Evolutionary conservation across 2,329 filamentous ascomycete genomes (phyloP).

Genomic region (Cladophialophora chaetospira): DNA sequence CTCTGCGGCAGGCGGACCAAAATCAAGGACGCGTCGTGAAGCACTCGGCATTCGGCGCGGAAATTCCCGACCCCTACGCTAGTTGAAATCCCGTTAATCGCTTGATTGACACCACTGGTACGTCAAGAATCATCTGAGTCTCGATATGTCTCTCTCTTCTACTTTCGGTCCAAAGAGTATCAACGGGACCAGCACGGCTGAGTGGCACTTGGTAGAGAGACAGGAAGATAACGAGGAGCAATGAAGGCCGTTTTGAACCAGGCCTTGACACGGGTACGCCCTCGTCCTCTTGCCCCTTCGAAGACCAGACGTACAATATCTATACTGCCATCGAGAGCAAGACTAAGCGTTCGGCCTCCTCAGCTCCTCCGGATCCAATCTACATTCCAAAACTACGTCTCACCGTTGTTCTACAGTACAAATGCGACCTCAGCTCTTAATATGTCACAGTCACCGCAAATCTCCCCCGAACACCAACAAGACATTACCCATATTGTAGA

Average conservation of each 20-base stretch:
- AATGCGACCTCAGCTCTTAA: background rate
- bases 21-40: no score
- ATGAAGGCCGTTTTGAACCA: constrained; percentile 17
- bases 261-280: constrained; percentile 23
- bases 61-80: no score
- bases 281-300: background rate
- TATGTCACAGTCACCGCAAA: constrained; percentile 1
- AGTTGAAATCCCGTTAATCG: no score
- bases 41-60: no score
- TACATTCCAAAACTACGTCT: constrained; percentile 6
- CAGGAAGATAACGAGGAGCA: background rate
- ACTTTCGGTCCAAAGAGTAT: no score
- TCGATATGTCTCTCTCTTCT: no score
- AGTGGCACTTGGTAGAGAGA: no score
- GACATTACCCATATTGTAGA: constrained; percentile 30
- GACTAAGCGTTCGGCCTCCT: constrained; percentile 7
- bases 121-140: no score
- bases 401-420: constrained; percentile 9
- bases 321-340: background rate
- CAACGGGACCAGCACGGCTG: no score
- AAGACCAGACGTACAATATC: background rate
- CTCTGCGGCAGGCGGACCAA: no score
- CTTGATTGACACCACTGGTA: no score
- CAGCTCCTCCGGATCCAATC: constrained; percentile 25
- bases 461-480: background rate